Conservation (phyloP, 306 rosid genomes). For the Castanopsis chinensis region DNA sequence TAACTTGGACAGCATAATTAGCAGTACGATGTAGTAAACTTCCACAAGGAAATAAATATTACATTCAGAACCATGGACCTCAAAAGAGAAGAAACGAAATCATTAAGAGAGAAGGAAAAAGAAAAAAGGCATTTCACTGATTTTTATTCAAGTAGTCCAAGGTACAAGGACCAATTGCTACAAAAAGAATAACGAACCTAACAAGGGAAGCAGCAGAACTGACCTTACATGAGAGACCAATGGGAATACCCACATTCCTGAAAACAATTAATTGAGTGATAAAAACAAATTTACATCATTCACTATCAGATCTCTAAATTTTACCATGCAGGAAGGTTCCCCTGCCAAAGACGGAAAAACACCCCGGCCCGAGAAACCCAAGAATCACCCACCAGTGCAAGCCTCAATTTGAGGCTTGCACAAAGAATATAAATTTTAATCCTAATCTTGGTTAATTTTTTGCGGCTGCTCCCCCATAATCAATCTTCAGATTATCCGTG, state of each 20-base stretch:
- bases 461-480: slow-evolving; percentile 74
- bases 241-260: slow-evolving; percentile 45
- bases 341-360: slow-evolving; percentile 69
- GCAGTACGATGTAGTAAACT: not conserved
- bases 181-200: slow-evolving; percentile 68
- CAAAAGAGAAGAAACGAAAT: not conserved
- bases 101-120: not conserved
- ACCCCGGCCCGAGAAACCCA: slow-evolving; percentile 69
- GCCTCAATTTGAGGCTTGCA: slow-evolving; percentile 88
- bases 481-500: slow-evolving; percentile 58
- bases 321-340: slow-evolving; percentile 64
- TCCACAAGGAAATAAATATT: not conserved
- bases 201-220: slow-evolving; percentile 57
- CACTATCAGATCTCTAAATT: slow-evolving; percentile 48
- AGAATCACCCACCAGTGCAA: slow-evolving; percentile 67
- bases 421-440: slow-evolving; percentile 73
- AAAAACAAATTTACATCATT: slow-evolving; percentile 60
- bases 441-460: slow-evolving; percentile 61
- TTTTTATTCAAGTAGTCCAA: slow-evolving; percentile 68
- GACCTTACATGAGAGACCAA: slow-evolving; percentile 27
- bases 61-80: no score
- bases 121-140: slow-evolving; percentile 34
- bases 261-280: slow-evolving; percentile 39
- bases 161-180: slow-evolving; percentile 56
- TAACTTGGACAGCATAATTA: no score